phyloP scores from a whole-genome alignment of 2,329 filamentous ascomycete species.

The Xylogone sp. region DNA sequence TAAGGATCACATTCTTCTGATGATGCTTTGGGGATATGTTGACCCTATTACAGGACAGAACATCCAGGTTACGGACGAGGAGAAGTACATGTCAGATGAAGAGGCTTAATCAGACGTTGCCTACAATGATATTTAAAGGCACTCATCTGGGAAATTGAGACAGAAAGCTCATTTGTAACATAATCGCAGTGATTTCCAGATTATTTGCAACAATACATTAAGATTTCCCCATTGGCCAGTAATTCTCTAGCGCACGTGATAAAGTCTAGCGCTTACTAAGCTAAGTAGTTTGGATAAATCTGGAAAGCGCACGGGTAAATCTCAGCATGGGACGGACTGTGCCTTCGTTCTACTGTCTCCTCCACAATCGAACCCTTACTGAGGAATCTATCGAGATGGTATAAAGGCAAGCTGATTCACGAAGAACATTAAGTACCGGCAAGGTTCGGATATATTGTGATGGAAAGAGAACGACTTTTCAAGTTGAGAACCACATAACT shows the following conservation, averaged over 20 bases:
- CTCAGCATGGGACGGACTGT: neutral
- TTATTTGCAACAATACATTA: too few species aligned
- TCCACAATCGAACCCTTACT: neutral
- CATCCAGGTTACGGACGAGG: slow-evolving; percentile 44
- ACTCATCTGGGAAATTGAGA: too few species aligned
- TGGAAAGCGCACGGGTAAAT: neutral
- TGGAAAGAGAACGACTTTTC: too few species aligned
- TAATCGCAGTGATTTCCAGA: too few species aligned
- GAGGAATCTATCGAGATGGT: neutral
- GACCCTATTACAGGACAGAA: slow-evolving; percentile 49
- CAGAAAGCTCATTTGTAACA: too few species aligned
- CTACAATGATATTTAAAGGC: too few species aligned
- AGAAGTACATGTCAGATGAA: slow-evolving; percentile 50
- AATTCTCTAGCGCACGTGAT: too few species aligned
- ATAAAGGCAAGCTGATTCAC: neutral
- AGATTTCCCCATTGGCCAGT: too few species aligned
- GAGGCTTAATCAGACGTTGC: slow-evolving; percentile 4
- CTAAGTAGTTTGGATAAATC: too few species aligned
- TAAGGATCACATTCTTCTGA: slow-evolving; percentile 48
- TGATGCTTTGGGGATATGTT: slow-evolving; percentile 61
- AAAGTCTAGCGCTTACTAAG: neutral
- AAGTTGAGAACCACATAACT: too few species aligned
- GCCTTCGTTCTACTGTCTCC: neutral
- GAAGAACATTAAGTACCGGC: neutral
- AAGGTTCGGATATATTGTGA: neutral